Base-by-base conservation (phyloP, 768 basidiomycete species). In the Pleurotus salmoneostramineus region DNA sequence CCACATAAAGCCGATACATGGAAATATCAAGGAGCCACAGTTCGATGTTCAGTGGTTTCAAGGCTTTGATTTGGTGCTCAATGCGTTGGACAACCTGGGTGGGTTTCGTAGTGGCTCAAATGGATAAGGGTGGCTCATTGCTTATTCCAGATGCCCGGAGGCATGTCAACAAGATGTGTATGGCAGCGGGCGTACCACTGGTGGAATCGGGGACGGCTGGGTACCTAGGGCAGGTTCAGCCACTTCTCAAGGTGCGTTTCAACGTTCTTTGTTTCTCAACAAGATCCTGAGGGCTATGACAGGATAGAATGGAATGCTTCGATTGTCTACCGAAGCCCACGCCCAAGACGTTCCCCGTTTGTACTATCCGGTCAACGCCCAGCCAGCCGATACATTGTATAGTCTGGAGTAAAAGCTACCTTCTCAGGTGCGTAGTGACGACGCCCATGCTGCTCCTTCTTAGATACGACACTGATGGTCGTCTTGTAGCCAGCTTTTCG, bases 371-470 rank as follows among this genome's bases (percentile, higher is more conserved):
- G 40, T 93, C 93, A 2, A 98, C 97, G 0, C 97, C 97, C 0
- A 93, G 90, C 58, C 95, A 96, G 62, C 94, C 97, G 0, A 97
- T 98, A 51, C 97, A 99, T 66, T 99, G 96, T 66, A 98, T 99
- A 50, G 95, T 98, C 2, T 99, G 97, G 97, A 94, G 93, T 33
- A 99, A 98, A 71, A 95, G 86, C 58, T 98, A 98, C 75, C 85
- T 99, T 10, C 83, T 98, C 65, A 87, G 90, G 95, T 93, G 64
- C 67, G 89, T 3, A 37, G 21, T 27, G 3, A 27, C 15, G 40
- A 7, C 64, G 40, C 27, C 15, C 15, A 43, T 34, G 8, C 15
- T 36, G 34, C 60, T 56, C 46, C 43, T 43, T 40, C 51, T 58
- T 58, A 59, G 50, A 55, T 32, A 49, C 50, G 35, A 5, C 35